Conservation (phyloP, 805 yeast species). For the Nakazawaea peltata region DNA sequence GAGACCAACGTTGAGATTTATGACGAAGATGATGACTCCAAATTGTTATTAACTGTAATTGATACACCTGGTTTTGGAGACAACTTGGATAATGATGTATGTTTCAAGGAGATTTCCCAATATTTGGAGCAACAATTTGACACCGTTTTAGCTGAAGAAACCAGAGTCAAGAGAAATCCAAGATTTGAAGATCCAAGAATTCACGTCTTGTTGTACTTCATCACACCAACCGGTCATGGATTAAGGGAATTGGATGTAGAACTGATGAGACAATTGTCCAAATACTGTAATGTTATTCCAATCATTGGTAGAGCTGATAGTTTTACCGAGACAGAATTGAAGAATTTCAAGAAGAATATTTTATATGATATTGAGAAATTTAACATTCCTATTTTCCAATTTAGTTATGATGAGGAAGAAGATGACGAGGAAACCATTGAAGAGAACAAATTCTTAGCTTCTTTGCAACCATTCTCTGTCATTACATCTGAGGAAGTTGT, state of each 20-base stretch:
- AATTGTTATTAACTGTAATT: conserved; percentile 43
- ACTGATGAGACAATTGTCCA: conserved; percentile 62
- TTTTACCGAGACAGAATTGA: conserved; percentile 54
- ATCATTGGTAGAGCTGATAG: conserved; percentile 66
- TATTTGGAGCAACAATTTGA: conserved; percentile 75
- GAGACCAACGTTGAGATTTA: conserved; percentile 53
- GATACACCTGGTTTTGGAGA: conserved; percentile 61
- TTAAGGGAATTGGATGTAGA: conserved; percentile 65
- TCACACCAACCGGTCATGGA: conserved; percentile 74
- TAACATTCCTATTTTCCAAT: conserved; percentile 70
- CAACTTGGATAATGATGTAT: conserved; percentile 50
- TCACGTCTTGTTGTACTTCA: conserved; percentile 64
- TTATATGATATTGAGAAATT: conserved; percentile 55
- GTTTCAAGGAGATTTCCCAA: conserved; percentile 56
- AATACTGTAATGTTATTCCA: conserved; percentile 69
- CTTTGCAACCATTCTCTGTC: conserved; percentile 70
- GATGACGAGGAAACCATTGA: conserved; percentile 63
- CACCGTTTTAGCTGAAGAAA: conserved; percentile 75
- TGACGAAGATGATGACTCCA: conserved; percentile 49
- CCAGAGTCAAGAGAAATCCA: conserved; percentile 80
- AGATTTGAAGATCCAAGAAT: conserved; percentile 71
- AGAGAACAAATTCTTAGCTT: conserved; percentile 55
- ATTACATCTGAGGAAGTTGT: conserved; percentile 55
- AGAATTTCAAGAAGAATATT: conserved; percentile 51
- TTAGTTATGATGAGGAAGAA: conserved; percentile 64